These are phyloP conservation scores for Epichloe uncinata DNA, from an alignment of 2,329 filamentous ascomycete genomes.

Conservation along the genomic window DNA sequence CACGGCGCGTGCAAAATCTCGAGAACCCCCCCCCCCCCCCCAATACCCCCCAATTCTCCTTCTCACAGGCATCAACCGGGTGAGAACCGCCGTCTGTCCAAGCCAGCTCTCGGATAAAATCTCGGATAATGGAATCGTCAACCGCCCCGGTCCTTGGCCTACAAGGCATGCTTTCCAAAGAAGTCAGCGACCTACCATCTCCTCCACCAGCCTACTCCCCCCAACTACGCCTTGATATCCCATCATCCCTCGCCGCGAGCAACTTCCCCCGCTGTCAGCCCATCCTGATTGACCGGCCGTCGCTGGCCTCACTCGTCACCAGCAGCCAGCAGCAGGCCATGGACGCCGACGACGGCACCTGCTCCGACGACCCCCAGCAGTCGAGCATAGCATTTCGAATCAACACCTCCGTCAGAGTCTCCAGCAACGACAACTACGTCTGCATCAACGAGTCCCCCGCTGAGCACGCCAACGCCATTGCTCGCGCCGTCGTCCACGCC, in stretches of 20 bases:
- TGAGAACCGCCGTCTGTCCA: no score
- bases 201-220: slow-evolving; percentile 21
- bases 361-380: slow-evolving; percentile 3
- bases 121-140: slow-evolving; percentile 2
- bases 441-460: slow-evolving; percentile 26
- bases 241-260: not conserved
- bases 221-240: slow-evolving; percentile 5
- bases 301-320: not conserved
- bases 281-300: not conserved
- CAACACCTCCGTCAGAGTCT: slow-evolving; percentile 32
- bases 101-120: not conserved
- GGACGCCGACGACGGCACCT: not conserved
- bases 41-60: no score
- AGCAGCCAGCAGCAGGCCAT: not conserved
- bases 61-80: no score
- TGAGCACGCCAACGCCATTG: slow-evolving; percentile 28
- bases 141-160: not conserved
- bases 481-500: slow-evolving; percentile 30
- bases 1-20: no score
- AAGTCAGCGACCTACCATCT: slow-evolving; percentile 8
- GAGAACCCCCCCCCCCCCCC: no score
- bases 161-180: slow-evolving; percentile 2
- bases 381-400: slow-evolving; percentile 33
- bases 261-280: not conserved
- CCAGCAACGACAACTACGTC: slow-evolving; percentile 35